Base-by-base conservation (phyloP, 1,284 basidiomycete genomes). In the Irpex lacteus region DNA sequence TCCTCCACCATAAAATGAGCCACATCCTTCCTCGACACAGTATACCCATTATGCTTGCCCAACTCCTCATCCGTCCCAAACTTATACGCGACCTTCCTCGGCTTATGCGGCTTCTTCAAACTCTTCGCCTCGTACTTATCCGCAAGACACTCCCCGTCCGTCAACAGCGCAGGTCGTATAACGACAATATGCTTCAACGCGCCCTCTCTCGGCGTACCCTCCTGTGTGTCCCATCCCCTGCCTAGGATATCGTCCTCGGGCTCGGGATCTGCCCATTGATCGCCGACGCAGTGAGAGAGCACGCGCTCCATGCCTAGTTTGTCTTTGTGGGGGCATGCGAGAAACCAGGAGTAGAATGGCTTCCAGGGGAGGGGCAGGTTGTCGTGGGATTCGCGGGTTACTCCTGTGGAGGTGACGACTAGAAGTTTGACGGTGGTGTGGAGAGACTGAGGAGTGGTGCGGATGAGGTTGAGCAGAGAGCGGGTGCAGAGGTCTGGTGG, bases 1-100 rank as follows among this genome's bases (percentile, higher is more conserved):
- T 75, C 77, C 63, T 88, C 81, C 1, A 79, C 82, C n/a, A 90
- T 70, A 70, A 89, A 90, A 75, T 90, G 86, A 1, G 82, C 86
- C 0, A 86, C 81, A 70, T 91, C 89, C 69, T 77, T 78, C 69
- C 89, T 77, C 47, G 87, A 87, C 7, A 91, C 73, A 18, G 80
- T 82, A 70, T 82, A 90, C 13, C 68, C 68, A 1, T 70, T 67
- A 0, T 84, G 36, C n/a, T 76, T 65, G 13, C 34, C 13, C 54
- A 32, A 7, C 18, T 83, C 68, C 3, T 67, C 77, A 0, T 71
- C 76, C 36, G 77, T 74, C 5, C 73, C 72, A n/a, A 68, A 60
- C 18, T 77, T 77, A 40, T 77, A 74, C 68, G 86, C 84, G 3
- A 32, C n/a, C 54, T 56, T 56, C 21, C 36, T 11, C 11, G 21